Evolutionary conservation across 2,329 filamentous ascomycete species (phyloP).

Genomic region (Talaromyces sp.): DNA sequence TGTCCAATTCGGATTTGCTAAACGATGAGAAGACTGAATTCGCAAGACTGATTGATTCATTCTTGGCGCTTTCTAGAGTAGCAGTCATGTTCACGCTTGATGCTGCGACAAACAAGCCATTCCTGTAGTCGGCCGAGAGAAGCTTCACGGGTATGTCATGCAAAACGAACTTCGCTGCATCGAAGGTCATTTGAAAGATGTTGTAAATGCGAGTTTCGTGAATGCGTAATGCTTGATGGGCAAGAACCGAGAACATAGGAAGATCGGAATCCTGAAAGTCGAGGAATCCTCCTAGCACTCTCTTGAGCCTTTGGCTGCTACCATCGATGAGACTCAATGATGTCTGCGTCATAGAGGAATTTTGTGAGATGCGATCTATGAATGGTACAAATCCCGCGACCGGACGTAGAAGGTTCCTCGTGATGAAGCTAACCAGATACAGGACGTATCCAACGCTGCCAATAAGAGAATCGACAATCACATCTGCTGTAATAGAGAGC

Average conservation of each 20-base stretch:
- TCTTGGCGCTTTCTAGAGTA: conserved; percentile 25
- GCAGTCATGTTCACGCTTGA: conserved; percentile 24
- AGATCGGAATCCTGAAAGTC: conserved; percentile 59
- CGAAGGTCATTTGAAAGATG: conserved; percentile 43
- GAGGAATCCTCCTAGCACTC: conserved; percentile 40
- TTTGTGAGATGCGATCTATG: conserved; percentile 36
- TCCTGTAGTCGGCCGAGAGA: conserved; percentile 29
- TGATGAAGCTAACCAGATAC: conserved; percentile 39
- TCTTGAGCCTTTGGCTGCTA: conserved; percentile 41
- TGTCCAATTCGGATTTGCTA: conserved; percentile 28
- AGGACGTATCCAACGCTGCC: conserved; percentile 58
- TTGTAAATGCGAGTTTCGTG: conserved; percentile 56
- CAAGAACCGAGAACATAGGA: conserved; percentile 73
- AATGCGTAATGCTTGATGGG: conserved; percentile 65
- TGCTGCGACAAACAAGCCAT: conserved; percentile 26
- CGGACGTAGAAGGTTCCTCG: conserved; percentile 35
- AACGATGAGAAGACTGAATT: background rate
- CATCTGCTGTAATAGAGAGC: conserved; percentile 70
- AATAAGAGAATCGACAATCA: conserved; percentile 74
- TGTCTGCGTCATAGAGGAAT: conserved; percentile 40
- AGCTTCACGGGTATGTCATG: conserved; percentile 40
- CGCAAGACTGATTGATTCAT: conserved; percentile 20
- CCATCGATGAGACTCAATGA: conserved; percentile 45
- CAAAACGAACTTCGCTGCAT: conserved; percentile 43
- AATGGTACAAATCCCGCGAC: conserved; percentile 37